Conservation (phyloP, 768 basidiomycete species). For the Tylopilus sp. region DNA sequence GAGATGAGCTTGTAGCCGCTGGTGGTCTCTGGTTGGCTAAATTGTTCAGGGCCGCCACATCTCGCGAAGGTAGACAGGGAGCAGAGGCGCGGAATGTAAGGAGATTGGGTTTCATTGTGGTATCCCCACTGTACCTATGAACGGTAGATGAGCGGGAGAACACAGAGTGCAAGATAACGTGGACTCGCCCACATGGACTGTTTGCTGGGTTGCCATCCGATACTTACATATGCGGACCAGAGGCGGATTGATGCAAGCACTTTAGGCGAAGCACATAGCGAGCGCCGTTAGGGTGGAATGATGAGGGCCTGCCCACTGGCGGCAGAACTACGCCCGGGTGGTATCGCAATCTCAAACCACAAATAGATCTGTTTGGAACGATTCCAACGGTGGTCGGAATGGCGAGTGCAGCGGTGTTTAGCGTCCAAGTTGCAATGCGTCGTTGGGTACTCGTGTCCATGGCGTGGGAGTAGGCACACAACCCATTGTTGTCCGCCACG, state of each 20-base stretch:
- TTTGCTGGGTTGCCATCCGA: neutral
- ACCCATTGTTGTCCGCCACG: constrained; percentile 11
- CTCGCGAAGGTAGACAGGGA: constrained; percentile 12
- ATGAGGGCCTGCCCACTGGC: neutral
- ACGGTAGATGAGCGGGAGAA: constrained; percentile 10
- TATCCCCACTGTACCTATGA: neutral
- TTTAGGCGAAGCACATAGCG: neutral
- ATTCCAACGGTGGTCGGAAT: neutral
- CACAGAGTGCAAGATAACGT: neutral
- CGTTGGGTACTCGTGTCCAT: constrained; percentile 1
- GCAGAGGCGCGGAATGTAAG: neutral
- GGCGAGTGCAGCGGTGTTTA: neutral
- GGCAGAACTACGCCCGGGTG: neutral
- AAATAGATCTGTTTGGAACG: constrained; percentile 3
- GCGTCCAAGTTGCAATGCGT: neutral
- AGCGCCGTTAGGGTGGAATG: constrained; percentile 5
- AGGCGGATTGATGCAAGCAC: constrained; percentile 1
- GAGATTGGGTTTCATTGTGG: neutral
- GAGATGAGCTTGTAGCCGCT: neutral
- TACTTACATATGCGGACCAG: constrained; percentile 8
- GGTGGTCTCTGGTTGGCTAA: constrained; percentile 1
- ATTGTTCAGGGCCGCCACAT: constrained; percentile 5
- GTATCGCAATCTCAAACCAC: neutral
- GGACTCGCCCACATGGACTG: neutral
- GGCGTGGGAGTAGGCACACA: constrained; percentile 23